Evolutionary conservation across 192 early-diverging fungal species (phyloP), one percentile per base, ranked within the genome.

Genomic region (Rhizoclosmatium sp.): DNA sequence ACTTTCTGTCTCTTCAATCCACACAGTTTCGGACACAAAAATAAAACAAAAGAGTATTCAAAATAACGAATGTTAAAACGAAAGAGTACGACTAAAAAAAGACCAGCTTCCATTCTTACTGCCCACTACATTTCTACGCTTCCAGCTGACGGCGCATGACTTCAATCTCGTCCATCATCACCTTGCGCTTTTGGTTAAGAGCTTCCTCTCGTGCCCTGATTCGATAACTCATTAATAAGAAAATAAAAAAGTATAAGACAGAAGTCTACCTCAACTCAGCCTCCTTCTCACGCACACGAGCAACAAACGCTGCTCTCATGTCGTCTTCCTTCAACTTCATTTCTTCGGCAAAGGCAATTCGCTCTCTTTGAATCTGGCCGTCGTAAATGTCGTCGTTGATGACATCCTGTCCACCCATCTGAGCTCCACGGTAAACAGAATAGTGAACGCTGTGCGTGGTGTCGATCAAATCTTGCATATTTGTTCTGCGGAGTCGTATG

Each of bases 401-500:
- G 40, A 90, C 89, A 44, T 87, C 84, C 4, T 80, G 80, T 14
- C 45, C 69, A n/a, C 82, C 89, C 62, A 99, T 93, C 86, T 96
- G 95, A 77, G 93, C 89, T 21, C 94, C 92, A 87, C 98, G 96
- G 85, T 98, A 97, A 64, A 94, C 91, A 81, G 97, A 94, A 81
- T 99, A 99, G 79, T 98, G 92, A 64, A 95, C 93, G 75, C 91
- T 91, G 77, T 97, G 95, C 14, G 98, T 99, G 76, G 95, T 97
- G 65, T 98, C 98, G 82, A 97, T 97, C 47, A 99, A 85, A 66
- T 99, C 98, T 80, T 96, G 94, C 78, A 99, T 89, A 82, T 99
- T 97, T 76, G 95, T 95, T 82, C 96, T 96, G 64, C n/a, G 61
- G 16, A 42, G 14, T 23, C 10, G 21, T 19, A 7, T 23, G 54